A percentile compares a stretch with the other conserved stretches of the same genome.
Evolutionary conservation across 2,329 filamentous ascomycete species (phyloP).

Genomic region (Ophiostoma sp.): DNA sequence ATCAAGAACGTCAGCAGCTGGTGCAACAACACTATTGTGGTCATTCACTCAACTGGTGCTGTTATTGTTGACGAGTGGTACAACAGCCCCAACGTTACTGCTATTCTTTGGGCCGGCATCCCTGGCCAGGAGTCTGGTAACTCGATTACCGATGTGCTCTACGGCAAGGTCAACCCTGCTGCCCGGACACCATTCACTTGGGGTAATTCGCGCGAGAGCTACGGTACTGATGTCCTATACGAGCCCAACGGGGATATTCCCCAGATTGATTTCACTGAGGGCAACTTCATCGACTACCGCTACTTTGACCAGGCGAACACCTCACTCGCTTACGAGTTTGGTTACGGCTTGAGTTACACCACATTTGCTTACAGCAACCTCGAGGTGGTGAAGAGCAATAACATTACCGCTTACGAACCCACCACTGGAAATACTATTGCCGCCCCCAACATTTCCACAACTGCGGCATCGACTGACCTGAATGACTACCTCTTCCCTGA

Average conservation of each 20-base stretch:
- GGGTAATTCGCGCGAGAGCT: slow-evolving; percentile 61
- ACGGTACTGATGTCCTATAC: slow-evolving; percentile 63
- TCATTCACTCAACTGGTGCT: slow-evolving; percentile 80
- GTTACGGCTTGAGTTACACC: slow-evolving; percentile 74
- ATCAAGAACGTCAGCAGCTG: slow-evolving; percentile 72
- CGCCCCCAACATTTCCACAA: slow-evolving; percentile 57
- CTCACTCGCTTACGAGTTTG: slow-evolving; percentile 73
- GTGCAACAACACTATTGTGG: slow-evolving; percentile 85
- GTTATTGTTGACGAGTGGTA: slow-evolving; percentile 72
- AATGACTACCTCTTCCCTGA: slow-evolving; percentile 64
- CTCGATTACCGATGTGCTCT: slow-evolving; percentile 74
- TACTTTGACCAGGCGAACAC: slow-evolving; percentile 63
- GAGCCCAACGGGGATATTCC: slow-evolving; percentile 57
- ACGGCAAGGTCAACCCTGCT: slow-evolving; percentile 70
- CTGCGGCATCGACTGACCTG: slow-evolving; percentile 57
- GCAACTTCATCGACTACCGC: slow-evolving; percentile 76
- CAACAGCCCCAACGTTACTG: slow-evolving; percentile 71
- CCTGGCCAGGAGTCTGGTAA: slow-evolving; percentile 82
- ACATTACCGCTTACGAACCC: slow-evolving; percentile 51
- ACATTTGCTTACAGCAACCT: slow-evolving; percentile 71
- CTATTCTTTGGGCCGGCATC: slow-evolving; percentile 75
- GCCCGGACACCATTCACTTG: slow-evolving; percentile 78
- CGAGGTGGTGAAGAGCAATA: slow-evolving; percentile 44
- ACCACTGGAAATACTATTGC: slow-evolving; percentile 55
- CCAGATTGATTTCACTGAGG: slow-evolving; percentile 70